Evolutionary conservation across 257 asterid species (phyloP).

Genomic region (Capsicum pubescens): DNA sequence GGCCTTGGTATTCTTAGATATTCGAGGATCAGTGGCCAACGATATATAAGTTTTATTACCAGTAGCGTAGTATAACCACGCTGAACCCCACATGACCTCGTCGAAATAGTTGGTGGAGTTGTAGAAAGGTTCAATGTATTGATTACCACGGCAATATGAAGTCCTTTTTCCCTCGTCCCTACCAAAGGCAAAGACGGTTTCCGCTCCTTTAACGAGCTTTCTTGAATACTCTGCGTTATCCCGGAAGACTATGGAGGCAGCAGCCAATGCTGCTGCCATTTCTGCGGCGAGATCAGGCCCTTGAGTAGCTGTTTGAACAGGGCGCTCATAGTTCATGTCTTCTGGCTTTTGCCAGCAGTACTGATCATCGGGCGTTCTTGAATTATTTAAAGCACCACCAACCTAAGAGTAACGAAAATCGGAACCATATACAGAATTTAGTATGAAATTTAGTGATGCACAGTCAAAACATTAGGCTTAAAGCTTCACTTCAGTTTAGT

Average conservation of each 20-base stretch:
- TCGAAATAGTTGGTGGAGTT: constrained; percentile 78
- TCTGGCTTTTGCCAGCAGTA: constrained; percentile 89
- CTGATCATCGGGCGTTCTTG: constrained; percentile 83
- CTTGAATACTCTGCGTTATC: constrained; percentile 55
- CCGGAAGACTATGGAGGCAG: constrained; percentile 88
- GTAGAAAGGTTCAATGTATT: constrained; percentile 63
- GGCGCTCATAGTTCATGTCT: constrained; percentile 75
- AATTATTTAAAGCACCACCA: constrained; percentile 63
- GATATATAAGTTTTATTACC: constrained; percentile 63
- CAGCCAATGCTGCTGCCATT: constrained; percentile 84
- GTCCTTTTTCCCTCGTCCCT: constrained; percentile 47
- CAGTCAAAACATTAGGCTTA: background rate
- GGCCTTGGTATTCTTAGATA: constrained; percentile 51
- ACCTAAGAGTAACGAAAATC: constrained; percentile 46
- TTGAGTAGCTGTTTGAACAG: constrained; percentile 46
- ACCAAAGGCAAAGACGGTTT: constrained; percentile 61
- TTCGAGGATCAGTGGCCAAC: constrained; percentile 56
- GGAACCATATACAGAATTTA: background rate
- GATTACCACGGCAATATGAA: constrained; percentile 60
- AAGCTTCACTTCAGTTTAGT: background rate
- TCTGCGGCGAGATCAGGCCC: constrained; percentile 86
- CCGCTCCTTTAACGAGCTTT: constrained; percentile 61
- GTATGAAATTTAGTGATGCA: background rate
- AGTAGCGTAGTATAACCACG: constrained; percentile 88
- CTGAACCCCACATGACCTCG: constrained; percentile 81